Conservation (phyloP, 768 basidiomycete species). For the Hericium rajendrae region DNA sequence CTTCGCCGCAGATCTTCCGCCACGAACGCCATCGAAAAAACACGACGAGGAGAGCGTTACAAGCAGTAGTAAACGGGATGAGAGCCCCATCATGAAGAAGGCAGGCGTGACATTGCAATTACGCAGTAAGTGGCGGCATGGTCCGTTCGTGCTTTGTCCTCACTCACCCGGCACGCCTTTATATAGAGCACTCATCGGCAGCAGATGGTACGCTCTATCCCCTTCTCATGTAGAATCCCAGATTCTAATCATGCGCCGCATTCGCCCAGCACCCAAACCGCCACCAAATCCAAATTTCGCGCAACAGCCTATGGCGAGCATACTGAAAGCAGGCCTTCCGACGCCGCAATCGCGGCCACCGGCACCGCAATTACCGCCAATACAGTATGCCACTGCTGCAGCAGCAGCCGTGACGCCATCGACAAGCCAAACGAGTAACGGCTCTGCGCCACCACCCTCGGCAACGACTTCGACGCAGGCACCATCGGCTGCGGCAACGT, state of each 20-base stretch:
- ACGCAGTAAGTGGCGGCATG: constrained; percentile 50
- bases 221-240: not conserved
- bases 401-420: constrained; percentile 46
- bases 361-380: constrained; percentile 49
- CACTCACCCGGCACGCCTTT: constrained; percentile 11
- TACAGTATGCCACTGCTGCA: constrained; percentile 88
- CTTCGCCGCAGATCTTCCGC: constrained; percentile 42
- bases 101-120: constrained; percentile 49
- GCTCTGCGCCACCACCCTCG: constrained; percentile 26
- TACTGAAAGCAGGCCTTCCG: constrained; percentile 68
- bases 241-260: constrained; percentile 3
- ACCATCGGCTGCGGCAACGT: constrained; percentile 27
- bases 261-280: constrained; percentile 45
- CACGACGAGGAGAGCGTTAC: constrained; percentile 70
- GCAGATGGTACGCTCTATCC: constrained; percentile 40
- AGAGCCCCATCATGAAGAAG: constrained; percentile 69
- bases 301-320: constrained; percentile 65
- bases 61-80: constrained; percentile 68
- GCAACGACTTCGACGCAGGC: constrained; percentile 28
- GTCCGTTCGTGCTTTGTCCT: not conserved
- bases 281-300: constrained; percentile 75
- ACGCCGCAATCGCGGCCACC: constrained; percentile 43
- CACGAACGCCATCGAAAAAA: constrained; percentile 61
- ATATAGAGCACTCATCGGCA: constrained; percentile 53
- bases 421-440: constrained; percentile 25